Evolutionary conservation across 331 rosid species (phyloP).

Genomic region (Arachis monticola): DNA sequence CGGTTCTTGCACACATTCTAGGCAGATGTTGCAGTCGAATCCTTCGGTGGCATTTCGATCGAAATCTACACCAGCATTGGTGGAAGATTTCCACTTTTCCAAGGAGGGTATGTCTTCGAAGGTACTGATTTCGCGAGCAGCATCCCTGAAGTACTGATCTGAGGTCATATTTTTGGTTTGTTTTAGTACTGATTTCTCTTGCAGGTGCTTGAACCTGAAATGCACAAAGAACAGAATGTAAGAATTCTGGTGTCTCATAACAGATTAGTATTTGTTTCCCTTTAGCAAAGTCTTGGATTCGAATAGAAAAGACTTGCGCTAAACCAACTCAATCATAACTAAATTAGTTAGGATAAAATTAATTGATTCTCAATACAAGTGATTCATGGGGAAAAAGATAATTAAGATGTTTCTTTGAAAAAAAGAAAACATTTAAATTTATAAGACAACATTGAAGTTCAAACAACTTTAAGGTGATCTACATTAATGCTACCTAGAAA

Average conservation of each 20-base stretch:
- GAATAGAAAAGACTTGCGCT: too few species aligned
- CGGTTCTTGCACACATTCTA: conserved; percentile 82
- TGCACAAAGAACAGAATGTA: conserved; percentile 20
- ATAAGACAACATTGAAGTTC: neutral
- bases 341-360: neutral
- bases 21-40: conserved; percentile 93
- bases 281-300: too few species aligned
- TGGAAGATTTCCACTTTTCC: conserved; percentile 51
- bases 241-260: conserved; percentile 24
- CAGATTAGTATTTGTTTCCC: neutral
- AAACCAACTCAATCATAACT: too few species aligned
- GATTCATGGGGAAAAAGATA: too few species aligned
- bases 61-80: conserved; percentile 41
- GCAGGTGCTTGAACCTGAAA: conserved; percentile 41
- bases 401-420: too few species aligned
- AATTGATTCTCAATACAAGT: too few species aligned
- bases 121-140: conserved; percentile 34
- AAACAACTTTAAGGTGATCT: neutral
- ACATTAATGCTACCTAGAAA: conserved; percentile 5
- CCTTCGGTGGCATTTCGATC: conserved; percentile 50
- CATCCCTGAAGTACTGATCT: conserved; percentile 52
- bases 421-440: neutral
- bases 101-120: conserved; percentile 46
- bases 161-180: conserved; percentile 49
- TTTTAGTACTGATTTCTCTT: neutral